These are phyloP conservation scores for Cryptococcus hybrid DNA, from an alignment of 1,284 basidiomycete genomes.

Conservation along the genomic window DNA sequence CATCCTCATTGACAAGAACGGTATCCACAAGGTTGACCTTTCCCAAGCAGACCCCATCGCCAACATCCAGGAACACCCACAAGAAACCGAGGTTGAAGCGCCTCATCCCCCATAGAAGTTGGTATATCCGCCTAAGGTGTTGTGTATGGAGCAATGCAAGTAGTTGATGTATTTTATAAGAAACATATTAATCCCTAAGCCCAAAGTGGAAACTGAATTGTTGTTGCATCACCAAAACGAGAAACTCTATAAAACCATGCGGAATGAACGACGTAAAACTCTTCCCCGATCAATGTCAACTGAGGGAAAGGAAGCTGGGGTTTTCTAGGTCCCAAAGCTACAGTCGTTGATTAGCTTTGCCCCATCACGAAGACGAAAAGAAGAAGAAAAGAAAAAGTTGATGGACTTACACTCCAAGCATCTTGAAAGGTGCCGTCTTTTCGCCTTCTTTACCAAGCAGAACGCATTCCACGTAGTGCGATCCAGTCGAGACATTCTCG, in stretches of 20 bases:
- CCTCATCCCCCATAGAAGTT: conserved; percentile 27
- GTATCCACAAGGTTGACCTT: conserved; percentile 69
- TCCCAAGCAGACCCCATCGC: conserved; percentile 33
- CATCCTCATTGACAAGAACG: conserved; percentile 88
- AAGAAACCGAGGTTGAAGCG: conserved; percentile 22
- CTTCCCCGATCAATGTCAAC: not conserved
- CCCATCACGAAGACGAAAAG: too few relatives aligned
- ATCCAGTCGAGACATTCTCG: conserved; percentile 67
- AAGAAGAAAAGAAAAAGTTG: too few relatives aligned
- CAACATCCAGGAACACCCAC: conserved; percentile 23
- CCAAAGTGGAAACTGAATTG: not conserved
- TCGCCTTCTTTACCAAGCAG: conserved; percentile 76
- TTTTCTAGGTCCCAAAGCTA: conserved; percentile 22
- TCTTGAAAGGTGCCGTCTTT: conserved; percentile 66
- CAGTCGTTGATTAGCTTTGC: not conserved
- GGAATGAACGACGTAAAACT: not conserved
- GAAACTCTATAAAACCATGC: not conserved
- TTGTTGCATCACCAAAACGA: not conserved
- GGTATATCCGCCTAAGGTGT: conserved; percentile 7
- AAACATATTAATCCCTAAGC: not conserved
- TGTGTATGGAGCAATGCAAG: not conserved
- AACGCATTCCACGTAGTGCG: conserved; percentile 82
- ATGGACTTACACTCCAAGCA: conserved; percentile 63
- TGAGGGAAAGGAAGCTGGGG: not conserved
- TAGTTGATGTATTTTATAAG: not conserved